Evolutionary conservation across 371 early-diverging fungal genomes (phyloP), one percentile per base, ranked within the genome.

Genomic region (Amoeboaphelidium occidentale): DNA sequence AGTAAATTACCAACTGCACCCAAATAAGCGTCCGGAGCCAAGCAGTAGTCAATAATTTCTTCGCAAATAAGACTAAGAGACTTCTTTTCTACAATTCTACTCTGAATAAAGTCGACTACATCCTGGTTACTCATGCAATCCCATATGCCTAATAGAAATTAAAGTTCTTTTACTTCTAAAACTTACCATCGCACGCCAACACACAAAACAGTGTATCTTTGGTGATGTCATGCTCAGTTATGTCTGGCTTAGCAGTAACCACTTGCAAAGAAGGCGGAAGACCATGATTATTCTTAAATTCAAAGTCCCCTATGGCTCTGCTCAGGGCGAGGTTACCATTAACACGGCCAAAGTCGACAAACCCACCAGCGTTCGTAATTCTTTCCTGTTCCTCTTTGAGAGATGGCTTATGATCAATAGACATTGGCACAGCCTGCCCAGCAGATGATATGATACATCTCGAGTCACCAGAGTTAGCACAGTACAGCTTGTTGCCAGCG

Each of bases 281-380:
- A 42, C 70, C 55, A 2, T 60, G 50, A 54, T 74, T 77, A 51
- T 69, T 66, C 68, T 94, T 94, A 66, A 84, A 92, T 60, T 91
- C 90, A 62, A 88, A 89, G 62, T 94, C 96, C 25, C 96, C 96
- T 45, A 94, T 68, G 1, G 96, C 96, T 46, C 96, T 77, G 28
- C 90, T 89, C 49, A 94, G 66, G 3, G 93, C 93, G 32, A 92
- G 68, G 58, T 84, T 89, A 71, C 94, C 96, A 64, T 94, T 94
- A 32, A 94, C 93, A 24, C 96, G 75, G 3, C 85, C 86, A 67
- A 75, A 83, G 56, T 91, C 88, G 27, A 94, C 89, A 70, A 80
- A 85, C 2, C 93, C 90, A 48, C 93, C 96, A 23, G 86, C 91
- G 2, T 68, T 70, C 39, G 59, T 59, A 58, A 94, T 94, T 32